A percentile compares a stretch with the other conserved stretches of the same genome.
These are phyloP conservation scores for Dictyostelium gargantuum DNA, from an alignment of 208 protist species.

Conservation along the genomic window DNA sequence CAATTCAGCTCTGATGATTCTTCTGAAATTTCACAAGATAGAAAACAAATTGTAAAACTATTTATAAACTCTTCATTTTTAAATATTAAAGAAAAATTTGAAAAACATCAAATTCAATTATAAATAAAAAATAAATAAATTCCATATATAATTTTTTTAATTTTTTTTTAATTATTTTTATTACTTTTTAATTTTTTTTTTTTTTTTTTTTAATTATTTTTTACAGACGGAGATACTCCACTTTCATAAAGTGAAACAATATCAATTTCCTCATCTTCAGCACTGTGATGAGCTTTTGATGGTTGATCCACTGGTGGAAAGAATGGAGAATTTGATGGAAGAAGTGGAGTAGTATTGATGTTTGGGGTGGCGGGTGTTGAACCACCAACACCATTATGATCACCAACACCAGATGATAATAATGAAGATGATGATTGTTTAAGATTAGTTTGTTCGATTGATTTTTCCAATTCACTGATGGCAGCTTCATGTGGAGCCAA, in stretches of 20 bases:
- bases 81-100: neutral
- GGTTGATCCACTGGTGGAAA: neutral
- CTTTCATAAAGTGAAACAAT: slow-evolving; percentile 10
- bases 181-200: neutral
- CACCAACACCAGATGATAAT: too few relatives aligned
- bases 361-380: neutral
- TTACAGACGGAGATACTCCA: slow-evolving; percentile 7
- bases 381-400: neutral
- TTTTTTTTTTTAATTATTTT: neutral
- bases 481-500: neutral
- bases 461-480: slow-evolving; percentile 2
- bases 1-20: neutral
- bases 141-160: neutral
- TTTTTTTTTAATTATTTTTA: neutral
- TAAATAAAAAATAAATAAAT: neutral
- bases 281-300: neutral
- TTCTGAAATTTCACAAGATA: neutral
- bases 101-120: neutral
- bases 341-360: neutral
- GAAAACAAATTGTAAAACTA: neutral
- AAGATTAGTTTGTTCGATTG: neutral
- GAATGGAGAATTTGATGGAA: neutral
- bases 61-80: neutral
- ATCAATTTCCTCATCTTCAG: slow-evolving; percentile 25
- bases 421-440: neutral